A percentile compares a stretch with the other conserved stretches of the same genome.
phyloP scores from a whole-genome alignment of 2,329 filamentous ascomycete genomes.

The Tolypocladium guangdongense region DNA sequence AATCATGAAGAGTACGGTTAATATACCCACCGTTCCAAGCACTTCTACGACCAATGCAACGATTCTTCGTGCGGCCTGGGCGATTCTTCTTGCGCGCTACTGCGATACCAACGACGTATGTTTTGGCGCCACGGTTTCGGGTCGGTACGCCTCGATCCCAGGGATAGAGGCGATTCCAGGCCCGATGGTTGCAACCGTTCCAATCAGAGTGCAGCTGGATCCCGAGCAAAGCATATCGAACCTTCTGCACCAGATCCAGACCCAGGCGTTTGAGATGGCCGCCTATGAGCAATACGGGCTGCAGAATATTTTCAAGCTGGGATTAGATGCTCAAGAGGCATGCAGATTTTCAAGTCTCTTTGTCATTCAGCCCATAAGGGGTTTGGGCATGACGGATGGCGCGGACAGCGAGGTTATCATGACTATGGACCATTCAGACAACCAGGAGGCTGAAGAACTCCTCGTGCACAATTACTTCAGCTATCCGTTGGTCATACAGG shows the following conservation, averaged over 20 bases:
- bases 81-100: constrained; percentile 8
- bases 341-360: constrained; percentile 1
- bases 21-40: background rate
- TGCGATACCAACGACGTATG: constrained; percentile 9
- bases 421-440: too few species aligned
- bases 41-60: constrained; percentile 8
- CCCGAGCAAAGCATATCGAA: constrained; percentile 1
- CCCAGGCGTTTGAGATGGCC: constrained; percentile 7
- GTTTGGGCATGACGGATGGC: too few species aligned
- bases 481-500: background rate
- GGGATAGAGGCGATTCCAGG: constrained; percentile 11
- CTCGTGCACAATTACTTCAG: constrained; percentile 1
- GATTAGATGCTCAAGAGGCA: background rate
- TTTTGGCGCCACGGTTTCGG: constrained; percentile 14
- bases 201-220: constrained; percentile 3
- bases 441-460: background rate
- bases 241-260: constrained; percentile 7
- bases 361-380: background rate
- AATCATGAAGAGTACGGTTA: fast-evolving
- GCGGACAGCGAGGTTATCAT: too few species aligned
- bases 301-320: constrained; percentile 3
- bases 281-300: constrained; percentile 9
- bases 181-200: constrained; percentile 8
- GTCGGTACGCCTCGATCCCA: constrained; percentile 10
- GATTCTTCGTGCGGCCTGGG: constrained; percentile 17